Conservation (phyloP, 2,329 filamentous ascomycete genomes). For the Penicillium sp. region DNA sequence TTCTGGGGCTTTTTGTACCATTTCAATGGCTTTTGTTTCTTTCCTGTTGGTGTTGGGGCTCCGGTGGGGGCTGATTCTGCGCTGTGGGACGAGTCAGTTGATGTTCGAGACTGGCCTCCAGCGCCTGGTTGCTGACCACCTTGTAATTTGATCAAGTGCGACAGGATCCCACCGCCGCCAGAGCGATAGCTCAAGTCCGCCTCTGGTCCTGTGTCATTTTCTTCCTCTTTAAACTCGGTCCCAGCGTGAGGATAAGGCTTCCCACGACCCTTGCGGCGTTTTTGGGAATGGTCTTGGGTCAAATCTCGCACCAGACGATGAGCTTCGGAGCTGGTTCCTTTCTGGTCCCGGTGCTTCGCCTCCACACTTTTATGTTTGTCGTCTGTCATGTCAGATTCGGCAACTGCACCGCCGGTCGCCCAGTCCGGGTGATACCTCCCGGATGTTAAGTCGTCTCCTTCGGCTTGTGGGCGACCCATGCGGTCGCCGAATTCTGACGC, state of each 20-base stretch:
- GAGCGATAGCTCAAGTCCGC: conserved; percentile 24
- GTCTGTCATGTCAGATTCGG: conserved; percentile 30
- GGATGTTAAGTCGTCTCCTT: conserved; percentile 29
- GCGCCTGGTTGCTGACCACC: conserved; percentile 4
- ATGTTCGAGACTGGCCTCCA: conserved; percentile 6
- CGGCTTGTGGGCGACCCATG: conserved; percentile 23
- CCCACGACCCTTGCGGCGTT: conserved; percentile 17
- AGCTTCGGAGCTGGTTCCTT: conserved; percentile 28
- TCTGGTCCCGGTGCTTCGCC: conserved; percentile 25
- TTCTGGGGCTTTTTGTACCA: conserved; percentile 37
- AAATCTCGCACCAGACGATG: conserved; percentile 34
- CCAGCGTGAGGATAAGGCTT: conserved; percentile 15
- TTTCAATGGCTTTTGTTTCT: conserved; percentile 24
- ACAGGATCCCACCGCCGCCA: conserved; percentile 32
- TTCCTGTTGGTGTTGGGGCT: conserved; percentile 11
- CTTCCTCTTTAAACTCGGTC: conserved; percentile 9
- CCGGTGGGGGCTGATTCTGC: conserved; percentile 4
- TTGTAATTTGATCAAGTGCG: conserved; percentile 31
- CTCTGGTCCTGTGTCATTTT: conserved; percentile 8
- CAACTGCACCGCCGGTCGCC: conserved; percentile 26
- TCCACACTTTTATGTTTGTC: conserved; percentile 32
- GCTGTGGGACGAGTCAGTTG: conserved; percentile 13
- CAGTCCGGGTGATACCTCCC: conserved; percentile 27
- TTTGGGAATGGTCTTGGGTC: conserved; percentile 27
- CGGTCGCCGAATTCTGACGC: conserved; percentile 15